phyloP scores from a whole-genome alignment of 2,329 filamentous ascomycete species.

The Raffaelea deltoideospora region DNA sequence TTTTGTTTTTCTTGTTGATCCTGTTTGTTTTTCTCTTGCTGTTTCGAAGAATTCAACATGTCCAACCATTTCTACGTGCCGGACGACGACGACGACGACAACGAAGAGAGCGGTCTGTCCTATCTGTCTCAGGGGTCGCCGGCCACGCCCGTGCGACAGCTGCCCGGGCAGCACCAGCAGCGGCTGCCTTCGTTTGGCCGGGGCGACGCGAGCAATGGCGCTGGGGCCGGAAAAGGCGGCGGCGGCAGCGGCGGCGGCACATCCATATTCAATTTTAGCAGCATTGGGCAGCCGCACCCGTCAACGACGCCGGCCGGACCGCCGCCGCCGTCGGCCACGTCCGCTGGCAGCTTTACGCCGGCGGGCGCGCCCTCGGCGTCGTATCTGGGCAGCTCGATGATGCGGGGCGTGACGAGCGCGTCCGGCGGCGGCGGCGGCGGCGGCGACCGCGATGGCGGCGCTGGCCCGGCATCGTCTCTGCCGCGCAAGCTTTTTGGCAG shows the following conservation, averaged over 20 bases:
- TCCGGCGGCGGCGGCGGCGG: neutral
- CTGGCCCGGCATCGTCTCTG: neutral
- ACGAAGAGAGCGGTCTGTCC: constrained; percentile 4
- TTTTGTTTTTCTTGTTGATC: neutral
- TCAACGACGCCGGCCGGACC: constrained; percentile 38
- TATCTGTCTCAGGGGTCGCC: too few species aligned
- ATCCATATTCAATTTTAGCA: constrained; percentile 25
- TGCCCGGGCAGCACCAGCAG: neutral
- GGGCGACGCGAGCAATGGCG: neutral
- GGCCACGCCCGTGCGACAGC: constrained; percentile 5
- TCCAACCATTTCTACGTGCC: constrained; percentile 8
- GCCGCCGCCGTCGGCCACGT: constrained; percentile 36
- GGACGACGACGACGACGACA: constrained; percentile 9
- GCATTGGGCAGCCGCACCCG: constrained; percentile 23
- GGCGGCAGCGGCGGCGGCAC: constrained; percentile 12
- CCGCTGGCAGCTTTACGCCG: constrained; percentile 39
- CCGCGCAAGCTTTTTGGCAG: neutral
- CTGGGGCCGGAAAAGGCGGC: neutral
- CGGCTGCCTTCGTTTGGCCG: neutral
- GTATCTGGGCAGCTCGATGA: constrained; percentile 38
- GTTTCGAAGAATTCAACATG: too few species aligned
- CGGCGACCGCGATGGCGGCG: neutral
- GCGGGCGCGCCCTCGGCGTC: constrained; percentile 39
- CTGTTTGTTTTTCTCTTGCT: neutral
- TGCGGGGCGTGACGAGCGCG: constrained; percentile 19